A percentile compares a stretch with the other conserved stretches of the same genome.
Evolutionary conservation across 257 asterid species (phyloP).

Genomic region (Avicennia marina): DNA sequence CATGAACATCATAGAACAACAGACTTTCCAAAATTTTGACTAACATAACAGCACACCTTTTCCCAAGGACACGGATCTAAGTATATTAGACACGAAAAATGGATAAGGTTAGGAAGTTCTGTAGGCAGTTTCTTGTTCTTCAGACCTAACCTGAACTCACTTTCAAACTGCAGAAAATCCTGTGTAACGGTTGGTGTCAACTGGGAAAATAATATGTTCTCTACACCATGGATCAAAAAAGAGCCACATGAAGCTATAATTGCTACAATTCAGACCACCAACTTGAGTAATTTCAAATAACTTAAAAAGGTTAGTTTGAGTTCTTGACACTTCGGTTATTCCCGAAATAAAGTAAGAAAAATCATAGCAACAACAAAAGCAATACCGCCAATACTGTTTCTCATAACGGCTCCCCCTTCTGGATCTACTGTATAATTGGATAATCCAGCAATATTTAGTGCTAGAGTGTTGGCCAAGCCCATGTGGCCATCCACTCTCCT

Average conservation of each 20-base stretch:
- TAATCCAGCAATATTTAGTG: conserved; percentile 71
- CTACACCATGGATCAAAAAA: neutral
- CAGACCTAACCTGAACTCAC: neutral
- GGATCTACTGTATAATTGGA: conserved; percentile 50
- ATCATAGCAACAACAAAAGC: neutral
- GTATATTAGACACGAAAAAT: too few species aligned
- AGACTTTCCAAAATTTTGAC: too few species aligned
- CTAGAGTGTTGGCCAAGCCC: conserved; percentile 91
- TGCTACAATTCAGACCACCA: neutral
- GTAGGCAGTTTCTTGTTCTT: too few species aligned
- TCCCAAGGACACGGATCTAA: too few species aligned
- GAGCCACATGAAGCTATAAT: neutral
- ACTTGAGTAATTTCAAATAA: conserved; percentile 11
- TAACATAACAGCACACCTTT: too few species aligned
- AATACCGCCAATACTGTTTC: conserved; percentile 57
- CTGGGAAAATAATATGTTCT: neutral
- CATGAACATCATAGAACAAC: too few species aligned
- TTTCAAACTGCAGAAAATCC: neutral
- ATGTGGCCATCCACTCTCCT: conserved; percentile 96
- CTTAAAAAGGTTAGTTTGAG: conserved; percentile 8
- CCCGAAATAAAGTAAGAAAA: neutral
- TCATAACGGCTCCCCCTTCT: conserved; percentile 73
- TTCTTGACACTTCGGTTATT: neutral
- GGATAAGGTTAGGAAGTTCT: too few species aligned
- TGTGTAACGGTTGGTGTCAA: neutral